phyloP scores from a whole-genome alignment of 1,284 basidiomycete genomes.

The Paramarasmius palmivorus region DNA sequence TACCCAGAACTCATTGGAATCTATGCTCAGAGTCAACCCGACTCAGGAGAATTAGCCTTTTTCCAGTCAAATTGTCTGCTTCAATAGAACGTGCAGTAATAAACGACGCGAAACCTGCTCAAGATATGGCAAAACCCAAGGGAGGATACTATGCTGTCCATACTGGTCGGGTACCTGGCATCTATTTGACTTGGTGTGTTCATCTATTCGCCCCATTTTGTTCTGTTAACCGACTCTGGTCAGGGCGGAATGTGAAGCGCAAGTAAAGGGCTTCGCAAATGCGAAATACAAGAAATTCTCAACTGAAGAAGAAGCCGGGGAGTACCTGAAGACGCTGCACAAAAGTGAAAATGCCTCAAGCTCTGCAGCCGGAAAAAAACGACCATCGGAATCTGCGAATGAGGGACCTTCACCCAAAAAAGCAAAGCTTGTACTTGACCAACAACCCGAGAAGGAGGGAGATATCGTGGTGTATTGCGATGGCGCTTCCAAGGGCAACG shows the following conservation, averaged over 20 bases:
- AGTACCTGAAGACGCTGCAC: constrained; percentile 29
- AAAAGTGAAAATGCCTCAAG: constrained; percentile 2
- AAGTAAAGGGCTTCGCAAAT: constrained; percentile 56
- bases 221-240: background rate
- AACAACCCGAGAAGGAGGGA: constrained; percentile 25
- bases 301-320: constrained; percentile 50
- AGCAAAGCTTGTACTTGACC: constrained; percentile 11
- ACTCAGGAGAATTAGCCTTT: too few species aligned
- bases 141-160: constrained; percentile 1
- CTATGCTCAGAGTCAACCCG: too few species aligned
- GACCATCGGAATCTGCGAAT: constrained; percentile 17
- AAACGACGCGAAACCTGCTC: too few species aligned
- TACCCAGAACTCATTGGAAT: too few species aligned
- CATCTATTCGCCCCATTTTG: background rate
- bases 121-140: background rate
- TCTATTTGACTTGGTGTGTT: constrained; percentile 14
- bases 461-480: constrained; percentile 73
- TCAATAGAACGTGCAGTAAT: too few species aligned
- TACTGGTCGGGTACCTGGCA: constrained; percentile 6
- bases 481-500: constrained; percentile 81
- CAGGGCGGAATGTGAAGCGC: constrained; percentile 61
- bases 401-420: background rate
- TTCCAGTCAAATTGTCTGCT: too few species aligned
- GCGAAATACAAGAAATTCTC: constrained; percentile 68
- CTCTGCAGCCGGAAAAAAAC: constrained; percentile 15